Percentiles rank a stretch among this genome's conserved stretches.
Conservation (phyloP, 2,329 filamentous ascomycete genomes). For the Fusarium buharicum region DNA sequence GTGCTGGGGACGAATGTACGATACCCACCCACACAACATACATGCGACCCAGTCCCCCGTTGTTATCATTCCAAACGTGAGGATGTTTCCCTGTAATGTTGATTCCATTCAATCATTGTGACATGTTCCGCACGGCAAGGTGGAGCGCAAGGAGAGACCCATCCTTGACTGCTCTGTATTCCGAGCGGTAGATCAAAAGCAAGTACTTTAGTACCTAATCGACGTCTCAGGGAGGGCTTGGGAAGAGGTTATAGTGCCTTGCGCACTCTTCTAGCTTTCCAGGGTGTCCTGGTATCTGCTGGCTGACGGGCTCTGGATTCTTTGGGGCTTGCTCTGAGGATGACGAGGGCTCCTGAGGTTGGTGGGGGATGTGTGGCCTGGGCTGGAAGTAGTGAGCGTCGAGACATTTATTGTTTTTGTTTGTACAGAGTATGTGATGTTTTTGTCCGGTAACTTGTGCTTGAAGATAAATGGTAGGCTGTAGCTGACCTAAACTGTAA, state of each 20-base stretch:
- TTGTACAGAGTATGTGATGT: background rate
- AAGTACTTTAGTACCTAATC: slow-evolving; percentile 34
- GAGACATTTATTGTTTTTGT: slow-evolving; percentile 53
- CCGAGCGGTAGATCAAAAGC: slow-evolving; percentile 72
- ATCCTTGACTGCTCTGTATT: slow-evolving; percentile 82
- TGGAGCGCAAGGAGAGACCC: slow-evolving; percentile 80
- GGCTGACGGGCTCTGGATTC: slow-evolving; percentile 12
- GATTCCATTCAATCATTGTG: slow-evolving; percentile 1
- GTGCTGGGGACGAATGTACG: slow-evolving; percentile 48
- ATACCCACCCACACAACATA: slow-evolving; percentile 50
- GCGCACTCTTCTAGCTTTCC: slow-evolving; percentile 55
- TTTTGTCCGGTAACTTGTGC: background rate
- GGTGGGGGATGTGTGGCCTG: slow-evolving; percentile 45
- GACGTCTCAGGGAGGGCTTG: slow-evolving; percentile 46
- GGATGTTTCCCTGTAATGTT: slow-evolving; percentile 7
- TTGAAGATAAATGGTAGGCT: background rate
- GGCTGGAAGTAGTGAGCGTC: slow-evolving; percentile 53
- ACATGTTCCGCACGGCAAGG: slow-evolving; percentile 72
- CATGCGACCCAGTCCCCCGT: slow-evolving; percentile 13
- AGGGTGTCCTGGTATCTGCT: slow-evolving; percentile 53
- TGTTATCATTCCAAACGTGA: slow-evolving; percentile 10
- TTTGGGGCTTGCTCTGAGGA: slow-evolving; percentile 9
- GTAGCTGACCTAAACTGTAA: background rate
- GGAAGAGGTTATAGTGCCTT: slow-evolving; percentile 43
- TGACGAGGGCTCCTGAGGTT: slow-evolving; percentile 17